Percentiles rank a stretch among this genome's conserved stretches.
phyloP scores from a whole-genome alignment of 768 basidiomycete genomes.

The Suillus weaverae region DNA sequence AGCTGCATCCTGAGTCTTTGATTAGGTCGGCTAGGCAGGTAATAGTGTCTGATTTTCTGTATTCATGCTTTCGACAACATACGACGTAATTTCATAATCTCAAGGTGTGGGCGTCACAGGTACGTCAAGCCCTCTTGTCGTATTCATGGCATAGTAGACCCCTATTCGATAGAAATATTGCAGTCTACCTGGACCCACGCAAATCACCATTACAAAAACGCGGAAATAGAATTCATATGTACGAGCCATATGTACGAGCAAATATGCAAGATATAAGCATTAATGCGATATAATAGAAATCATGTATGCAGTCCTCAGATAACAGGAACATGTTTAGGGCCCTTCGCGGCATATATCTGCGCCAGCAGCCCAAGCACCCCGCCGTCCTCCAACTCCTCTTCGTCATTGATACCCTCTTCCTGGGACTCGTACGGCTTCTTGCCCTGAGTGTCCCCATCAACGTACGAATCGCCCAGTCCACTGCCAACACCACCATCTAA shows the following conservation, averaged over 20 bases:
- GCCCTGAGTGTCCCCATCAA: slow-evolving; percentile 57
- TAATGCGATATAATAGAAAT: not conserved
- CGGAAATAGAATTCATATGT: not conserved
- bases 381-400: slow-evolving; percentile 69
- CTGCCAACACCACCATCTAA: slow-evolving; percentile 59
- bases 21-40: not conserved
- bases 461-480: slow-evolving; percentile 69
- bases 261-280: not conserved
- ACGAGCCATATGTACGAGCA: not conserved
- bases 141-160: not conserved
- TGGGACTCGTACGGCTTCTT: slow-evolving; percentile 38
- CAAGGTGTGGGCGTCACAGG: not conserved
- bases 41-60: not conserved
- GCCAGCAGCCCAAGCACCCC: slow-evolving; percentile 85
- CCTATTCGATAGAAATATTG: not conserved
- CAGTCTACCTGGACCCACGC: not conserved
- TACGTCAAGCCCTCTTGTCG: not conserved
- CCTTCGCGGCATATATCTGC: slow-evolving; percentile 76
- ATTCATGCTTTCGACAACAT: not conserved
- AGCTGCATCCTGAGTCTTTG: slow-evolving; percentile 5
- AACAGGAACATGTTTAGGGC: slow-evolving; percentile 46
- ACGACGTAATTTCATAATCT: not conserved
- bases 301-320: slow-evolving; percentile 31
- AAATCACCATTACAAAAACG: not conserved
- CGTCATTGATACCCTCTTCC: slow-evolving; percentile 56